Evolutionary conservation across 495 filamentous ascomycete genomes (phyloP).

Genomic region (Rostrohypoxylon terebratum): DNA sequence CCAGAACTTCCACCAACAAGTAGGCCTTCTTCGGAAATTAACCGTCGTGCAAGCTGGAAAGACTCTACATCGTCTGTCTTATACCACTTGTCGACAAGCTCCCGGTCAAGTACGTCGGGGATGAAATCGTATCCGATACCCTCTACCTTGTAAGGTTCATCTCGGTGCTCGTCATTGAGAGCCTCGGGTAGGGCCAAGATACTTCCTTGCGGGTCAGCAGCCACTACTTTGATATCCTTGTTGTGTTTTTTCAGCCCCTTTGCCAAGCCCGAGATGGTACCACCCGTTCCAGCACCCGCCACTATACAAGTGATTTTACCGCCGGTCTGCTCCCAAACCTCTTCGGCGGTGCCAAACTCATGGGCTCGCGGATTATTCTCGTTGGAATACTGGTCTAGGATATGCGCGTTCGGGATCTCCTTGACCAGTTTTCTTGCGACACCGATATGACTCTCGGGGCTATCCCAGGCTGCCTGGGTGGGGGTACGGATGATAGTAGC

Average conservation of each 20-base stretch:
- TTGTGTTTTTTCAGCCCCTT: slow-evolving; percentile 90
- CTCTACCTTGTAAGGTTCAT: slow-evolving; percentile 95
- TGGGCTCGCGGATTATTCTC: slow-evolving; percentile 92
- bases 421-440: slow-evolving; percentile 90
- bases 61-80: slow-evolving; percentile 95
- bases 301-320: slow-evolving; percentile 89
- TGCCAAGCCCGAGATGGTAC: slow-evolving; percentile 92
- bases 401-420: slow-evolving; percentile 96
- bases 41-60: slow-evolving; percentile 85
- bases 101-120: slow-evolving; percentile 88
- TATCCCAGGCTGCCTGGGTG: slow-evolving; percentile 93
- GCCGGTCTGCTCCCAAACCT: slow-evolving; percentile 91
- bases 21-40: slow-evolving; percentile 95
- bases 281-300: slow-evolving; percentile 94
- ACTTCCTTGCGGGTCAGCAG: slow-evolving; percentile 90
- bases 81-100: slow-evolving; percentile 92
- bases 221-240: slow-evolving; percentile 81
- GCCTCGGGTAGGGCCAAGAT: slow-evolving; percentile 82
- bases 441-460: slow-evolving; percentile 95
- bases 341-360: slow-evolving; percentile 93
- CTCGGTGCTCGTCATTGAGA: slow-evolving; percentile 80
- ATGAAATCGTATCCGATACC: slow-evolving; percentile 99
- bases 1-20: slow-evolving; percentile 95
- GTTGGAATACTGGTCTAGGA: slow-evolving; percentile 96
- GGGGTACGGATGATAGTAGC: slow-evolving; percentile 98